Evolutionary conservation across 805 yeast genomes (phyloP), one percentile per base, ranked within the genome.

Genomic region (Alloascoidea africana): DNA sequence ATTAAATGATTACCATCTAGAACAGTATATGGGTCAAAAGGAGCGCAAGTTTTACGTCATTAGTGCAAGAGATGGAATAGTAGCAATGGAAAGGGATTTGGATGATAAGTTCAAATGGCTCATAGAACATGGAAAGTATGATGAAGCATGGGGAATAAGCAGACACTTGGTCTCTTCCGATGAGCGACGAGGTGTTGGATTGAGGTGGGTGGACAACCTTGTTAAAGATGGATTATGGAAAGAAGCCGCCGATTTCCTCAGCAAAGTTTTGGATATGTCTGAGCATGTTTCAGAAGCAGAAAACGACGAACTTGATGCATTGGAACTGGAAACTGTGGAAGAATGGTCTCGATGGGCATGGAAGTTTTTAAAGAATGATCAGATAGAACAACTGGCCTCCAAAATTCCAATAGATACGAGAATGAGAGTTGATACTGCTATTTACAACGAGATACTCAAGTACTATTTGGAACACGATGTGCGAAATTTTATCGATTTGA

Each of bases 81-180:
- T 75, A 13, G 85, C 86, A 0, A 70, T 76, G 46, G 84, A 78
- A 42, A 63, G 81, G n/a, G 75, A 73, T 38, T 55, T 79, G 16
- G 54, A 60, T 18, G 97, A 87, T 51, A 71, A 78, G 41, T 66
- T 77, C 34, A 60, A 72, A 3, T 89, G 96, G 96, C 78, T 65
- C 41, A 41, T 73, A 3, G 72, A 72, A 1, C 68, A 61, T 30
- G 65, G 65, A 2, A 55, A 61, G 38, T 82, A 56, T 47, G 56
- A 63, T 14, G 75, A 75, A 33, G 96, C 96, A 0, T 89, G 95
- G 94, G 65, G 66, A 32, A 73, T 84, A 50, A 70, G 91, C 41
- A 70, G 65, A 36, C 69, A 68, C 44, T 59, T 82, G 43, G 59
- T 78, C 1, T 54, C 63, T 5, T 62, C 65, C 6, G 41, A 50